Evolutionary conservation across 208 protist genomes (phyloP), one percentile per base, ranked within the genome.

Genomic region (Trypanosoma melophagium): DNA sequence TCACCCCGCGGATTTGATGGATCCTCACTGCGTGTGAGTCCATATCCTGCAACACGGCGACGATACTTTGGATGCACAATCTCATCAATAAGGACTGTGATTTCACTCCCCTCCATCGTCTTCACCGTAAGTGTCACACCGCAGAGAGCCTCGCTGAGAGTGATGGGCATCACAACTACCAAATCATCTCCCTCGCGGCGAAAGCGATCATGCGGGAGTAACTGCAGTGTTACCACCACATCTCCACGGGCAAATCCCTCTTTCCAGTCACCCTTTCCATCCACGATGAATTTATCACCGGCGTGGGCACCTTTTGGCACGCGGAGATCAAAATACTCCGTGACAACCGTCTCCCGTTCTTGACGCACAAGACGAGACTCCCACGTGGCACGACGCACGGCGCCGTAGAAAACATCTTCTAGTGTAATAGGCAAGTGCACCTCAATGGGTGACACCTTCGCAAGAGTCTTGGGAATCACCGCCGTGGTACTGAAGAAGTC

Each of bases 371-470:
- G 71, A 24, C 64, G 68, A 7, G 38, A 74, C 63, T 75, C 45
- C 89, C 89, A 95, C 38, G 75, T 74, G 28, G 83, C 91, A 10
- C 74, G 74, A n/a, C 86, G 84, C 49, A 80, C 77, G 5, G 91
- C 86, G n/a, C 91, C 91, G 54, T 83, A 88, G 71, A 90, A 93
- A 35, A 96, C 79, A 60, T 94, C 91, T 74, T 94, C 86, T 38
- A 94, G 72, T 21, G 85, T 88, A 21, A 91, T 80, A 21, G 84
- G 78, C 13, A 94, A 76, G 17, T 51, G 70, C 22, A 93, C 84
- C 53, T 85, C 71, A 31, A 91, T 71, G 0, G 86, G 60, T 7
- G 84, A 60, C 50, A 77, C 81, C 75, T 89, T 89, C 24, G 63
- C 74, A 19, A 87, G 74, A 17, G 50, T 72, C 50, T 87, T 85